Conservation (phyloP, 192 early-diverging fungal species). For the Geranomyces michiganensis region DNA sequence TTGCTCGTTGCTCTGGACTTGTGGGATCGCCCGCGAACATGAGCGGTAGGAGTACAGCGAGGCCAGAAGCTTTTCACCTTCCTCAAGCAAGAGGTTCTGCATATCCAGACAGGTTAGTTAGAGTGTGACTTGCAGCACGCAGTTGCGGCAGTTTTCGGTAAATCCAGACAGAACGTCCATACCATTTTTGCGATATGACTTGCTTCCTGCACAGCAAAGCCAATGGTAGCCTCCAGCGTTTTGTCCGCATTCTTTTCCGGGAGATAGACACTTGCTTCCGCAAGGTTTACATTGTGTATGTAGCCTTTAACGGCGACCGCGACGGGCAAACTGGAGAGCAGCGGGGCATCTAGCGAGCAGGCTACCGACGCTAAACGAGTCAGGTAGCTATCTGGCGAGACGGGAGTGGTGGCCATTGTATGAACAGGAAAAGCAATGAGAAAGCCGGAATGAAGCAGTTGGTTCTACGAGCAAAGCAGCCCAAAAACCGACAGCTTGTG, state of each 20-base stretch:
- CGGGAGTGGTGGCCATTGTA: too few relatives aligned
- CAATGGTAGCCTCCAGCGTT: not conserved
- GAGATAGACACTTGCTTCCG: slow-evolving; percentile 32
- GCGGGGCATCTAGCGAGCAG: slow-evolving; percentile 7
- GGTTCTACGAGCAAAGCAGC: too few relatives aligned
- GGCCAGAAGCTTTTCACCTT: slow-evolving; percentile 42
- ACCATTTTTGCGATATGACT: slow-evolving; percentile 42
- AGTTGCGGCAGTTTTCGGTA: too few relatives aligned
- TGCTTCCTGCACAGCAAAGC: slow-evolving; percentile 41
- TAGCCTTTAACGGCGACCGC: slow-evolving; percentile 21
- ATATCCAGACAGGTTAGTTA: too few relatives aligned
- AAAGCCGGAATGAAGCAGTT: too few relatives aligned
- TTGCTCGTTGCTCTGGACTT: slow-evolving; percentile 42
- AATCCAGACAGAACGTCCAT: too few relatives aligned
- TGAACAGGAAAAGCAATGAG: too few relatives aligned
- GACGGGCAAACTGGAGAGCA: slow-evolving; percentile 9
- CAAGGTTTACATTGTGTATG: slow-evolving; percentile 39
- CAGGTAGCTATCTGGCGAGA: slow-evolving; percentile 20
- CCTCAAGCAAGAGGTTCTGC: slow-evolving; percentile 42
- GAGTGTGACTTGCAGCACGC: too few relatives aligned
- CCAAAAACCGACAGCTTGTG: too few relatives aligned
- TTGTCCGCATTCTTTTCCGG: slow-evolving; percentile 30
- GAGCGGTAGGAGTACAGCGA: slow-evolving; percentile 49
- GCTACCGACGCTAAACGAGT: slow-evolving; percentile 9
- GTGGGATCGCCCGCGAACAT: slow-evolving; percentile 51